Conservation (phyloP, 495 filamentous ascomycete genomes). For the Neurospora sp. region DNA sequence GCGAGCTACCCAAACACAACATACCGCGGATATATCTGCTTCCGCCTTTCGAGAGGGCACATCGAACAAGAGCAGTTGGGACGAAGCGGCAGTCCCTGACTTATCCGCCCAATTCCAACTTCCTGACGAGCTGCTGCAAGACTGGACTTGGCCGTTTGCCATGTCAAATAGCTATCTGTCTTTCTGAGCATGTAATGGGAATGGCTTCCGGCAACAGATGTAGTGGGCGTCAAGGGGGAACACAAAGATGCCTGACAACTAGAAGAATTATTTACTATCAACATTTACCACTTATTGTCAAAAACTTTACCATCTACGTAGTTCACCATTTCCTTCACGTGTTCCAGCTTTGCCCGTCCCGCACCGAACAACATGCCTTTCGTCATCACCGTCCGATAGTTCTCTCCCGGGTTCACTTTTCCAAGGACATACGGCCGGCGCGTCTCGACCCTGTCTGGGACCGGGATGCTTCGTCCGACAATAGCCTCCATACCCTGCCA, state of each 20-base stretch:
- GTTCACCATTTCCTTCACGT: constrained; percentile 40
- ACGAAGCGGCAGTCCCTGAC: not conserved
- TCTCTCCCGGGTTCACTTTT: constrained; percentile 44
- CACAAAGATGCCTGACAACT: not conserved
- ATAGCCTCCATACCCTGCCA: constrained; percentile 48
- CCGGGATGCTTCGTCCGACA: constrained; percentile 41
- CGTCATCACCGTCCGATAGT: constrained; percentile 42
- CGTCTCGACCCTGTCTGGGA: constrained; percentile 43
- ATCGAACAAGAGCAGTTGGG: constrained; percentile 1
- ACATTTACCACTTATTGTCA: constrained; percentile 28
- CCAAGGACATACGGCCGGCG: constrained; percentile 38
- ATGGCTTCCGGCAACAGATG: not conserved
- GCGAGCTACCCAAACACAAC: not conserved
- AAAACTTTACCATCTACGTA: constrained; percentile 36
- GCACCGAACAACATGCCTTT: constrained; percentile 41
- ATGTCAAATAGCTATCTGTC: constrained; percentile 6
- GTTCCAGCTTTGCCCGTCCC: constrained; percentile 32
- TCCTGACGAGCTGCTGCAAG: constrained; percentile 10
- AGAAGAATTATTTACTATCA: not conserved
- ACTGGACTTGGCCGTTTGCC: constrained; percentile 11
- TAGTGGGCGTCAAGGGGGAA: not conserved
- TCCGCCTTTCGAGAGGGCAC: not conserved
- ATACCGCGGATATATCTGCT: not conserved
- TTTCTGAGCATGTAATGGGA: not conserved
- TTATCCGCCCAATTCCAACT: constrained; percentile 10